Evolutionary conservation across 2,329 filamentous ascomycete genomes (phyloP).

Genomic region (Ophiostoma triangulosporum): DNA sequence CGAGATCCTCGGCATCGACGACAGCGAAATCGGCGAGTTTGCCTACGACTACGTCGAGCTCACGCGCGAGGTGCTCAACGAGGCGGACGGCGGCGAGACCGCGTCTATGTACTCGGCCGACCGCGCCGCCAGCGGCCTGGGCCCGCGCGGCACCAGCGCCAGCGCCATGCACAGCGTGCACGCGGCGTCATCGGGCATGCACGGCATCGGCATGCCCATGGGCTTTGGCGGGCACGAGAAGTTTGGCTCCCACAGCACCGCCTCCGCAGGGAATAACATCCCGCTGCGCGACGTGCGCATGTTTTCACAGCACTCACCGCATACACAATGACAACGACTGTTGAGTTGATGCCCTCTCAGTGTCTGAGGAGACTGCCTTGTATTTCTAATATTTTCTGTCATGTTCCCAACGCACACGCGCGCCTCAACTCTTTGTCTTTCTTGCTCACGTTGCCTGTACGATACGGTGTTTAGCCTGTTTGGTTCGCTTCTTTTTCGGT

Average conservation of each 20-base stretch:
- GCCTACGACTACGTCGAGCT: constrained; percentile 92
- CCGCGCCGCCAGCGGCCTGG: neutral
- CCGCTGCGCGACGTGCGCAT: constrained; percentile 32
- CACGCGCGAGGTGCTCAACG: constrained; percentile 29
- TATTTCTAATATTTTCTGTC: neutral
- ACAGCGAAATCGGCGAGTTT: constrained; percentile 84
- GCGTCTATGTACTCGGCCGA: constrained; percentile 20
- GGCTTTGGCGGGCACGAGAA: constrained; percentile 31
- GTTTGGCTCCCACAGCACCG: constrained; percentile 31
- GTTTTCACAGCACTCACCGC: constrained; percentile 20
- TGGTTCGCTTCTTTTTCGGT: neutral
- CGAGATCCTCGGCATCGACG: constrained; percentile 75
- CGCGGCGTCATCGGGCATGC: constrained; percentile 1
- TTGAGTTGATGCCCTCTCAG: constrained; percentile 9
- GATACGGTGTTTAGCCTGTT: neutral
- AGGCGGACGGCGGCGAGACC: constrained; percentile 12
- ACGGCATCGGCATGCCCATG: constrained; percentile 7
- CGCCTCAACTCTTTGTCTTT: neutral
- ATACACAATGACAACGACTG: constrained; percentile 14
- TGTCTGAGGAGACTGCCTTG: neutral
- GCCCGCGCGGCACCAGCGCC: neutral
- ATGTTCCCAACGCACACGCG: neutral
- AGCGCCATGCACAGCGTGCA: neutral
- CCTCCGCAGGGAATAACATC: constrained; percentile 28
- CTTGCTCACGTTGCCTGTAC: neutral